These are phyloP conservation scores for Byssoonygena ceratinophila DNA, from an alignment of 2,329 filamentous ascomycete genomes.

Conservation along the genomic window DNA sequence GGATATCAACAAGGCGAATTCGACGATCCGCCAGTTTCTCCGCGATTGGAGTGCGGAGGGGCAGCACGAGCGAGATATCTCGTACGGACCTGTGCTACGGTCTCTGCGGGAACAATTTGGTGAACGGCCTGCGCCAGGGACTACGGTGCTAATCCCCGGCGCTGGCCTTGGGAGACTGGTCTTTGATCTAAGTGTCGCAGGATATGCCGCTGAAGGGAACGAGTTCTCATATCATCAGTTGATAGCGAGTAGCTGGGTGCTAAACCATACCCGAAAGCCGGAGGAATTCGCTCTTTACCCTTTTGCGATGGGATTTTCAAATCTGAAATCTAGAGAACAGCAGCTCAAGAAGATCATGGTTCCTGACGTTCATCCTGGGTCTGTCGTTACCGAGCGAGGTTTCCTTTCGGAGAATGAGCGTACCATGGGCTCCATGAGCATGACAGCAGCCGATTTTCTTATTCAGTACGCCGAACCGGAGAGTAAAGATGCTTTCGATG, in stretches of 20 bases:
- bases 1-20: constrained; percentile 84
- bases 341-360: constrained; percentile 65
- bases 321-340: constrained; percentile 60
- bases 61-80: constrained; percentile 58
- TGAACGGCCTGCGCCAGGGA: constrained; percentile 28
- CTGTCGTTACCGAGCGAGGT: constrained; percentile 39
- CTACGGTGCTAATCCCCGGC: constrained; percentile 73
- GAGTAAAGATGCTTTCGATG: constrained; percentile 58
- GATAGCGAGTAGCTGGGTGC: constrained; percentile 59
- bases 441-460: constrained; percentile 88
- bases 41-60: constrained; percentile 87
- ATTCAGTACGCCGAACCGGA: constrained; percentile 63
- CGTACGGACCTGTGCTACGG: constrained; percentile 61
- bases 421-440: constrained; percentile 63
- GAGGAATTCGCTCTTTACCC: constrained; percentile 66
- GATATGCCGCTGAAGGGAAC: constrained; percentile 74
- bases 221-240: constrained; percentile 96
- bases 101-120: constrained; percentile 48
- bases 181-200: constrained; percentile 67
- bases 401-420: constrained; percentile 12
- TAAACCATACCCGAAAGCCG: constrained; percentile 45
- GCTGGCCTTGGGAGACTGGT: constrained; percentile 81
- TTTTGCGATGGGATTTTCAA: constrained; percentile 80
- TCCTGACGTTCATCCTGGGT: constrained; percentile 68
- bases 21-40: constrained; percentile 86